Evolutionary conservation across 176 grass and related monocot genomes (phyloP), one percentile per base, ranked within the genome.

Genomic region (Urochloa ruziziensis): DNA sequence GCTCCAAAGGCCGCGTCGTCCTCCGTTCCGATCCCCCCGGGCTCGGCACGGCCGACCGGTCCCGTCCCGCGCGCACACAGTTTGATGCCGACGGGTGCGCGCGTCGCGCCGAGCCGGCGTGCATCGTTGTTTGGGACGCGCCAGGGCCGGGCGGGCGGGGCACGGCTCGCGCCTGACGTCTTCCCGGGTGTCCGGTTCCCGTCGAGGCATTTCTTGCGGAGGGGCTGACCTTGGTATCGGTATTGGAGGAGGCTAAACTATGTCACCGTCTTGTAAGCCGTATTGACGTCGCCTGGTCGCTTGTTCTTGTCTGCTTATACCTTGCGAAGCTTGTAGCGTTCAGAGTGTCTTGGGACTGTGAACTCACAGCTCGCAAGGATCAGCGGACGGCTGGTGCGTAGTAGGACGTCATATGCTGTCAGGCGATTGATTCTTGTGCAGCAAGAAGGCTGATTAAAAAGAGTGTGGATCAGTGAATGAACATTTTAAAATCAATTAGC

Each of bases 191-290:
- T 70, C 82, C 70, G 68, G 19, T 81, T 76, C 82, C 87, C 77
- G 82, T 89, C 87, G 56, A 89, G 87, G 82, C 82, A 85, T 85
- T 89, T 75, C 82, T 1, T 89, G 82, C 77, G 4, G 14, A n/a
- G n/a, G 62, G 82, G 83, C 82, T 89, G 70, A 85, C 87, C 82
- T 89, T 75, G 82, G 87, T 52, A 84, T 24, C 81, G 24, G 61
- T 2, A 77, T 27, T 34, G 23, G 7, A 62, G 29, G 60, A 10
- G 70, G 78, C 15, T 58, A 46, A 35, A 46, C 44, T 74, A 86
- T 30, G 62, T 7, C 24, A 51, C 37, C 21, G 80, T 18, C 30
- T 5, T 88, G 76, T 9, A 18, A 67, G 67, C 65, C 67, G 64
- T 58, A 59, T 60, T 68, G 70, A 69, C 10, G 32, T 13, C 4